Base-by-base conservation (phyloP, 148 eudicot genomes). In the Camellia lanceoleosa region DNA sequence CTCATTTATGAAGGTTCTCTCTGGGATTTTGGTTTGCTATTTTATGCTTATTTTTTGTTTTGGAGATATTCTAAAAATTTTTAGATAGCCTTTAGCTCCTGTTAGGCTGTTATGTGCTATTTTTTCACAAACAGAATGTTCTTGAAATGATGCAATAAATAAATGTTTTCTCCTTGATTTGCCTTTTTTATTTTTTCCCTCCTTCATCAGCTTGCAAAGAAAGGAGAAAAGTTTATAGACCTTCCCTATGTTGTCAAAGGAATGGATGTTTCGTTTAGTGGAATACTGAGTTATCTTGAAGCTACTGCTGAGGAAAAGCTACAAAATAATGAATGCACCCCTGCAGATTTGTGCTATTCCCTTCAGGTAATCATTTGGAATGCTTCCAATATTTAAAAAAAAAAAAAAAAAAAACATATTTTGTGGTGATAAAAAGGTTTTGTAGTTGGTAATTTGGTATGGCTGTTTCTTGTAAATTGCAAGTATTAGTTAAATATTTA, bases 241-340 rank as follows among this genome's bases (percentile, higher is more conserved):
- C 95, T 95, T 80, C 98, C 98, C 43, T 95, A 95, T 74, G 97
- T 86, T 83, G 98, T 95, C 68, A 95, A 95, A 86, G 98, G 98
- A 84, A 95, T 95, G 98, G 98, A 95, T 79, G 98, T 95, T 68
- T 95, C 98, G 7, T 95, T 95, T 75, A 95, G 98, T 81, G 98
- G 98, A 80, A 90, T 95, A 82, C 81, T 95, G 83, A 95, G 98
- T 88, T 95, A 77, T 78, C 89, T 95, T 67, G 98, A 95, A 86
- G 84, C 94, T 73, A 87, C 94, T 20, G 94, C 98, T 23, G 94
- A 93, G 79, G 96, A 95, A 86, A 90, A 90, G 86, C 95, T 93
- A 16, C 91, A 89, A 82, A 91, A 79, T 79, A 86, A 89, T 51
- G 98, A 95, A 80, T 95, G 98, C 90, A 93, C 96, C 52, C 97